Evolutionary conservation across 768 basidiomycete genomes (phyloP).

Genomic region (Tricholoma hemisulphureum): DNA sequence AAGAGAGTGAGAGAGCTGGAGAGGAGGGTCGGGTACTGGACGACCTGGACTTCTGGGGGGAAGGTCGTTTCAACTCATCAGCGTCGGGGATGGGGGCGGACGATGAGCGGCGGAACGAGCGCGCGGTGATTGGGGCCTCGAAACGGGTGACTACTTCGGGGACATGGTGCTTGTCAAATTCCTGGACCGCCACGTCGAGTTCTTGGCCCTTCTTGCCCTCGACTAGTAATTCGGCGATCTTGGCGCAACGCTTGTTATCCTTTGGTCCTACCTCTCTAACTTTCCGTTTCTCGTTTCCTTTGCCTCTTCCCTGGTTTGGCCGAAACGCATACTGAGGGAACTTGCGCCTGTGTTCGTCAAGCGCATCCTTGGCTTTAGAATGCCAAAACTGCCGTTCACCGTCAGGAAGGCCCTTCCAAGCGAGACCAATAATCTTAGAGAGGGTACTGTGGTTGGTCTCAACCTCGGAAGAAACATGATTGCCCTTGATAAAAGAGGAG

Average conservation of each 20-base stretch:
- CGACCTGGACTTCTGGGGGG: slow-evolving; percentile 27
- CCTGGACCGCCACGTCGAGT: slow-evolving; percentile 52
- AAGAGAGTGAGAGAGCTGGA: slow-evolving; percentile 17
- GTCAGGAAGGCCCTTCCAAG: slow-evolving; percentile 76
- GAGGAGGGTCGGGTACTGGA: slow-evolving; percentile 39
- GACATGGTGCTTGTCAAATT: slow-evolving; percentile 52
- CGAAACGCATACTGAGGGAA: slow-evolving; percentile 77
- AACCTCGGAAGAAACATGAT: slow-evolving; percentile 72
- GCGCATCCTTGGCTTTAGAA: slow-evolving; percentile 66
- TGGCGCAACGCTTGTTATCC: slow-evolving; percentile 61
- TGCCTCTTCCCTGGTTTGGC: slow-evolving; percentile 52
- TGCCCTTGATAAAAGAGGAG: slow-evolving; percentile 76
- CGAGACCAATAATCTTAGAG: slow-evolving; percentile 81
- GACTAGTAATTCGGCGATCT: slow-evolving; percentile 65
- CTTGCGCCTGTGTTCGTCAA: slow-evolving; percentile 71
- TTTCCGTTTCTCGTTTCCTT: slow-evolving; percentile 49
- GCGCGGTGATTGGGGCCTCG: slow-evolving; percentile 71
- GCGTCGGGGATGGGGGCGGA: slow-evolving; percentile 54
- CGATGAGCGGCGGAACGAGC: slow-evolving; percentile 65
- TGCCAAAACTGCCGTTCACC: slow-evolving; percentile 81
- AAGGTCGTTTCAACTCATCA: slow-evolving; percentile 25
- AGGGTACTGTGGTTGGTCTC: slow-evolving; percentile 83
- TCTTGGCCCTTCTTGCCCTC: slow-evolving; percentile 55
- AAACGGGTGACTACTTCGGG: slow-evolving; percentile 69
- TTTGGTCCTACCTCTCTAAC: slow-evolving; percentile 62